Evolutionary conservation across 2,329 filamentous ascomycete genomes (phyloP).

Genomic region (Epichloe sylvatica): DNA sequence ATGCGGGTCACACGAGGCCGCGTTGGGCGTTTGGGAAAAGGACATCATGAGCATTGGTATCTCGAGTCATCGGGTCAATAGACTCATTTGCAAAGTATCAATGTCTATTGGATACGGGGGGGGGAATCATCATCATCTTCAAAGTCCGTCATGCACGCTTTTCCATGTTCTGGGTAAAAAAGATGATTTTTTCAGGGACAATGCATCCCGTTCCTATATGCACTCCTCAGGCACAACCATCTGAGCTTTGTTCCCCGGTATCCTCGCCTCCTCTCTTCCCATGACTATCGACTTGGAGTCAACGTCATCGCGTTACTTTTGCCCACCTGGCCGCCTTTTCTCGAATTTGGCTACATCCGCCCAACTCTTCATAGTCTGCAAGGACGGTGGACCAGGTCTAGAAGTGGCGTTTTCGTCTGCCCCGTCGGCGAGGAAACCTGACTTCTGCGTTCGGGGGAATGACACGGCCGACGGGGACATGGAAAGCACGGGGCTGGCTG

Average conservation of each 20-base stretch:
- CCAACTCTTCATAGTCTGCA: conserved; percentile 26
- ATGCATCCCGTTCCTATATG: no score
- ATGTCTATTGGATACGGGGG: no score
- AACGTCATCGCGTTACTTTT: neutral
- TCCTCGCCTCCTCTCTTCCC: neutral
- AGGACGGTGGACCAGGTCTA: conserved; percentile 16
- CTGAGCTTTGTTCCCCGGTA: neutral
- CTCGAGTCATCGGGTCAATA: no score
- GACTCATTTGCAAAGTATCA: no score
- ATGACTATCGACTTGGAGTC: neutral
- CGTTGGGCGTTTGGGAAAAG: no score
- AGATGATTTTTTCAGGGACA: no score
- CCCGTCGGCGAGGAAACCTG: conserved; percentile 5
- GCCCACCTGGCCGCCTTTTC: conserved; percentile 2
- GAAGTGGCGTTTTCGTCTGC: conserved; percentile 8
- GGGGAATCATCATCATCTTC: no score
- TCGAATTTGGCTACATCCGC: conserved; percentile 24
- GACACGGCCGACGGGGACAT: conserved; percentile 19
- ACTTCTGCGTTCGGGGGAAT: conserved; percentile 15
- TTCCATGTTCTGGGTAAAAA: no score
- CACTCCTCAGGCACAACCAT: no score
- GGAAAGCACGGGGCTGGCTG: conserved; percentile 13
- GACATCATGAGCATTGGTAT: no score
- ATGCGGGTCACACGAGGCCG: no score
- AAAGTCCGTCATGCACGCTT: no score